phyloP scores from a whole-genome alignment of 1,284 basidiomycete genomes.

The Melanopsichium pennsylvanicum region DNA sequence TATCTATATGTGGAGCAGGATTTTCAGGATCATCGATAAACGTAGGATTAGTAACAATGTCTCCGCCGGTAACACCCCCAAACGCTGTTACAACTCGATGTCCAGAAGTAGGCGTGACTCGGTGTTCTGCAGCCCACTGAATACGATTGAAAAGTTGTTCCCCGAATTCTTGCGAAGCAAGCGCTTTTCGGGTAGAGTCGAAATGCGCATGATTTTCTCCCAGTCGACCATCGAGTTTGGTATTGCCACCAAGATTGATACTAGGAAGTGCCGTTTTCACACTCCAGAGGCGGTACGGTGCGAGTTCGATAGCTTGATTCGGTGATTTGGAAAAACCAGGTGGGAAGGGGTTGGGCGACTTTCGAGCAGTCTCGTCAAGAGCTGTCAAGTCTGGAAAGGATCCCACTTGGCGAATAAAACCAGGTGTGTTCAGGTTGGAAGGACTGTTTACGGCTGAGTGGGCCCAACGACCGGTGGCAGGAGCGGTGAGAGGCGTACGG shows the following conservation, averaged over 20 bases:
- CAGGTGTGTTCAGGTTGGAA: too few relatives aligned
- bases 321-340: too few relatives aligned
- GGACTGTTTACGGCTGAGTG: too few relatives aligned
- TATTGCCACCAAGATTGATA: conserved; percentile 3
- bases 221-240: background rate
- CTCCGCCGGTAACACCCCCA: background rate
- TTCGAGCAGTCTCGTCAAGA: too few relatives aligned
- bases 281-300: conserved; percentile 16
- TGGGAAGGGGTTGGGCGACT: too few relatives aligned
- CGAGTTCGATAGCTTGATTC: background rate
- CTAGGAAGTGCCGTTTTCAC: background rate
- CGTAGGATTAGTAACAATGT: background rate
- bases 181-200: background rate
- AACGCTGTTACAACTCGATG: conserved; percentile 1
- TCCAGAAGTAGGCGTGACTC: background rate
- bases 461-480: too few relatives aligned
- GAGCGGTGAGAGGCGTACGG: too few relatives aligned
- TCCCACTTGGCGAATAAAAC: too few relatives aligned
- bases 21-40: conserved; percentile 2
- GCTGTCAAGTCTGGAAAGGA: too few relatives aligned
- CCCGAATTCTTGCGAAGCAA: background rate
- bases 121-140: conserved; percentile 1
- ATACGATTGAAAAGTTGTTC: background rate
- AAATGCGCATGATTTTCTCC: background rate
- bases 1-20: background rate